Percentiles rank a stretch among this genome's conserved stretches.
phyloP scores from a whole-genome alignment of 371 early-diverging fungal genomes.

The Fennellomyces sp. region DNA sequence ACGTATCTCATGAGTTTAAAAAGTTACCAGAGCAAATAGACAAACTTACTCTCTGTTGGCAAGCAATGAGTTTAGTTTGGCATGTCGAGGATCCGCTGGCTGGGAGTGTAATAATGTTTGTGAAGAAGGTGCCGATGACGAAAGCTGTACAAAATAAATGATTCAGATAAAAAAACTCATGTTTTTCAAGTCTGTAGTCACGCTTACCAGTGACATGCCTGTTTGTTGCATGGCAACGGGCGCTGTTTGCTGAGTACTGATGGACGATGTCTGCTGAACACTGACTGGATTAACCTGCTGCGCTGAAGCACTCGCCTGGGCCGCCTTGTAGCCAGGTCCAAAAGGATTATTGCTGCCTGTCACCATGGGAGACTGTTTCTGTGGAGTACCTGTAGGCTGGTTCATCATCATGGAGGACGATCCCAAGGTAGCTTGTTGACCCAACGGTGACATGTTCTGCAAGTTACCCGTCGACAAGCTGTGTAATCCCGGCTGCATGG shows the following conservation, averaged over 20 bases:
- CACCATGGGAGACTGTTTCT: conserved; percentile 11
- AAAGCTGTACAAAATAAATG: not conserved
- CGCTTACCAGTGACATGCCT: not conserved
- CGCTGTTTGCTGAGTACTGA: conserved; percentile 12
- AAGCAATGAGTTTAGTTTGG: conserved; percentile 21
- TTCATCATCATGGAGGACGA: not conserved
- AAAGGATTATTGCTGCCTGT: conserved; percentile 27
- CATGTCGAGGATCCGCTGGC: conserved; percentile 15
- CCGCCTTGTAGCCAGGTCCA: conserved; percentile 11
- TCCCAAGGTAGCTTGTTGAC: not conserved
- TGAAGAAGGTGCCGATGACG: not conserved
- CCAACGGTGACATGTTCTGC: not conserved
- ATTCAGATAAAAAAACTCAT: not conserved
- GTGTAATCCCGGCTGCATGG: too few species aligned
- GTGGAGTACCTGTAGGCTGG: conserved; percentile 1
- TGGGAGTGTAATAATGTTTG: not conserved
- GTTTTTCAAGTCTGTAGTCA: not conserved
- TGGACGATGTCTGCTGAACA: conserved; percentile 2
- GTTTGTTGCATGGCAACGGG: conserved; percentile 5
- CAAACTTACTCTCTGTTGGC: conserved; percentile 23
- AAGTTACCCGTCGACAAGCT: too few species aligned
- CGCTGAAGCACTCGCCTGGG: too few species aligned
- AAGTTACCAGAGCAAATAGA: not conserved
- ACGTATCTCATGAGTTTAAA: not conserved
- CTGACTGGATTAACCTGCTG: too few species aligned